Evolutionary conservation across 352 stramenopile genomes (phyloP).

Genomic region (Globisporangium takayamanum): DNA sequence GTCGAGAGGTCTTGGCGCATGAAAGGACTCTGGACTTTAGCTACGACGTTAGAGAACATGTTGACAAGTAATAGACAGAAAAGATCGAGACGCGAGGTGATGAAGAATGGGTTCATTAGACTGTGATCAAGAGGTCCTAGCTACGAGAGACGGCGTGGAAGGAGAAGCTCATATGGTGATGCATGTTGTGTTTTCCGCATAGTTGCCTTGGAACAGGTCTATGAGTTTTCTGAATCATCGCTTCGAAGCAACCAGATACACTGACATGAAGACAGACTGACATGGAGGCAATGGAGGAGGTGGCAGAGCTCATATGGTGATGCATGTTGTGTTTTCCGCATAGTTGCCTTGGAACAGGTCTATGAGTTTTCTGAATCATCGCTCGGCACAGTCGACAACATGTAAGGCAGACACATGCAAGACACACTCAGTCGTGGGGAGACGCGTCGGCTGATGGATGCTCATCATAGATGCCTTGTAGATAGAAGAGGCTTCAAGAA

Average conservation of each 20-base stretch:
- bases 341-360: constrained; percentile 83
- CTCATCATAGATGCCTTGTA: constrained; percentile 68
- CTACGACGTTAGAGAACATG: too few species aligned
- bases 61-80: too few species aligned
- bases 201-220: constrained; percentile 85
- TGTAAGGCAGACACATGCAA: constrained; percentile 7
- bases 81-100: not conserved
- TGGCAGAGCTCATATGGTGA: constrained; percentile 79
- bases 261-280: too few species aligned
- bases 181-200: constrained; percentile 86
- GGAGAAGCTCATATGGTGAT: constrained; percentile 83
- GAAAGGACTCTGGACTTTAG: too few species aligned
- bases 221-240: constrained; percentile 84
- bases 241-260: constrained; percentile 13
- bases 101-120: not conserved
- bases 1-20: too few species aligned
- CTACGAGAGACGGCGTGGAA: too few species aligned
- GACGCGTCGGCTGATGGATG: constrained; percentile 49
- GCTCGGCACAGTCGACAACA: constrained; percentile 18
- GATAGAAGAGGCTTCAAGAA: constrained; percentile 64
- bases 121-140: too few species aligned
- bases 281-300: too few species aligned
- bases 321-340: constrained; percentile 87
- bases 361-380: constrained; percentile 85
- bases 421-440: not conserved